These are phyloP conservation scores for Thinopyrum obtusiflorum DNA, from an alignment of 202 grass and related monocot genomes.

Conservation along the genomic window DNA sequence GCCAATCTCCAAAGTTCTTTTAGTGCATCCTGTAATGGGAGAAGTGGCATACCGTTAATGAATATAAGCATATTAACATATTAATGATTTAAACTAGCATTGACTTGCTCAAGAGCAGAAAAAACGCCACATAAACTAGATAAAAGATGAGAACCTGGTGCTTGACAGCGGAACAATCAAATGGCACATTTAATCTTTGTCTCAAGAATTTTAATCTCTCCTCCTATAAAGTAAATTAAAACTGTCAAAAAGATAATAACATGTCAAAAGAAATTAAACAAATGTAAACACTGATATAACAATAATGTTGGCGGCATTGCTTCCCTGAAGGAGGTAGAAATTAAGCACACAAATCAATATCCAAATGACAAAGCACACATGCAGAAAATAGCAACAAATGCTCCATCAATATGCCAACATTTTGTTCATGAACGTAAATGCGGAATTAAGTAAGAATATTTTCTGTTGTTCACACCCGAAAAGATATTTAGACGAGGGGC, in stretches of 20 bases:
- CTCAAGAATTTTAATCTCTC: slow-evolving; percentile 67
- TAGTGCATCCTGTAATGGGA: slow-evolving; percentile 65
- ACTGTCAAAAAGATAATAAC: slow-evolving; percentile 11
- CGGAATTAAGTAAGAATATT: background rate
- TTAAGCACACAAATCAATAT: background rate
- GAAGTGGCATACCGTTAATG: slow-evolving; percentile 2
- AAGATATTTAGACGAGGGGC: background rate
- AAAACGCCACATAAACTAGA: background rate
- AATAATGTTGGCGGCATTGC: slow-evolving; percentile 12
- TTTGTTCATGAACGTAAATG: background rate
- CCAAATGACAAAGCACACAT: background rate
- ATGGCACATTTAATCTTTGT: slow-evolving; percentile 63
- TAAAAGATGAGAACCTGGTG: slow-evolving; percentile 60
- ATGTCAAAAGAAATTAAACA: background rate
- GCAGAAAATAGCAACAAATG: background rate
- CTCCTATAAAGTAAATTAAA: slow-evolving; percentile 49
- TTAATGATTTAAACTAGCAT: slow-evolving; percentile 2
- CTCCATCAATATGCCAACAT: background rate
- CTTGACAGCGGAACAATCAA: slow-evolving; percentile 53
- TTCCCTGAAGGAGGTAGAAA: background rate
- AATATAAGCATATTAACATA: slow-evolving; percentile 23
- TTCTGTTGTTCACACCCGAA: background rate
- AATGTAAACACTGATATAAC: background rate
- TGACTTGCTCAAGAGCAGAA: slow-evolving; percentile 7
- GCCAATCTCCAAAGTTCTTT: slow-evolving; percentile 79